A percentile compares a stretch with the other conserved stretches of the same genome.
phyloP scores from a whole-genome alignment of 768 basidiomycete species.

The Lactarius psammicola region DNA sequence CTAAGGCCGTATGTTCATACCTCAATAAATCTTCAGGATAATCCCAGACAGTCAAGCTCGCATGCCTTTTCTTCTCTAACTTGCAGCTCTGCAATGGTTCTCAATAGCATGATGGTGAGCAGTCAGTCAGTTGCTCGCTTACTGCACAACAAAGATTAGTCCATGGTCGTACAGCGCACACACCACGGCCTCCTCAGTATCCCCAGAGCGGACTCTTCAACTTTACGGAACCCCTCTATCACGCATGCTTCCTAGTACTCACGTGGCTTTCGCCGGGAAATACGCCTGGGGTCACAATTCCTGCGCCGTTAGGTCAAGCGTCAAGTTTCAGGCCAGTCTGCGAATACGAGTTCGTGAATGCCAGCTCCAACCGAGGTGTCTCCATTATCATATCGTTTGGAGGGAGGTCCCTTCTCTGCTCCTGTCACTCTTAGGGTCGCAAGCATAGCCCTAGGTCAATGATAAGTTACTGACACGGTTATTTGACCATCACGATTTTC shows the following conservation, averaged over 20 bases:
- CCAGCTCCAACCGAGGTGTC: slow-evolving; percentile 1
- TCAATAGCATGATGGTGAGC: background rate
- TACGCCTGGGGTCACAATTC: background rate
- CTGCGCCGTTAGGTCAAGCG: no score
- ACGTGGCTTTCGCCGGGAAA: background rate
- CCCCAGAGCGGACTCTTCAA: background rate
- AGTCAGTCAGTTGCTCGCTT: background rate
- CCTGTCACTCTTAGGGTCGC: background rate
- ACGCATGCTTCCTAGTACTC: background rate
- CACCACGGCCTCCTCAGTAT: background rate
- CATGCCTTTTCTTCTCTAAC: background rate
- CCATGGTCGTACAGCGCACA: no score
- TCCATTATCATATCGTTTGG: slow-evolving; percentile 1
- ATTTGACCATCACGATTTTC: no score
- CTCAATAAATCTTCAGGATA: no score
- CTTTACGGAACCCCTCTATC: background rate
- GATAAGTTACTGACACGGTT: no score
- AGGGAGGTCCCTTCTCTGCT: slow-evolving; percentile 5
- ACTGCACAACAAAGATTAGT: no score
- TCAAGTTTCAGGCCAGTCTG: background rate
- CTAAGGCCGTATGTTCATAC: no score
- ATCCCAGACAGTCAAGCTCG: slow-evolving; percentile 3
- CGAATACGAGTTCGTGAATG: slow-evolving; percentile 2
- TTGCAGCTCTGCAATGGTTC: background rate
- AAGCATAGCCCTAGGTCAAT: no score